Evolutionary conservation across 2,329 filamentous ascomycete species (phyloP), one percentile per base, ranked within the genome.

Genomic region (Periglandula ipomoeae): DNA sequence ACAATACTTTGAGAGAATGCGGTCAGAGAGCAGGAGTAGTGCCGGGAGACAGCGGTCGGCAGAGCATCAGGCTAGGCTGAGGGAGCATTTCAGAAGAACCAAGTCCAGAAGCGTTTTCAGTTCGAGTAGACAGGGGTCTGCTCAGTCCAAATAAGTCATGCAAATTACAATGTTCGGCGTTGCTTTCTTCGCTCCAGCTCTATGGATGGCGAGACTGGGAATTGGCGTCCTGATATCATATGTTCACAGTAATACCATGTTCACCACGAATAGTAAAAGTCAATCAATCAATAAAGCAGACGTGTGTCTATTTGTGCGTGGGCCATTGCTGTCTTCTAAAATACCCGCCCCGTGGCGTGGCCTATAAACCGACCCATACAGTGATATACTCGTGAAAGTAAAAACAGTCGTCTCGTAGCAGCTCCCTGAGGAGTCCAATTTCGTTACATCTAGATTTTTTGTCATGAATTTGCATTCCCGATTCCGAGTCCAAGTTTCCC

Each of bases 261-360:
- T 27, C 13, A 17, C 26, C 22, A 41, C 39, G 15, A n/a, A n/a
- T 30, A 5, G n/a, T 7, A 19, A 27, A 20, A 22, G 24, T 17
- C 11, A 17, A 17, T 13, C 10, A 7, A 13, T 5, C 2, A 2
- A 43, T 43, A 15, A 22, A n/a, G 46, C 47, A 49, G 47, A 35
- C 35, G 26, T 44, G 47, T 52, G 52, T 61, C 52, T 58, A 56
- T 40, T 62, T 59, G 54, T 62, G 59, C 61, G 59, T 62, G 60
- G 55, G 61, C 61, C 38, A 24, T 45, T 48, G 5, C 19, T 26
- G 17, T 49, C 37, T 42, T 15, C 15, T 38, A 27, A 19, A 7
- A 20, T n/a, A 46, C 40, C 22, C 24, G 10, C 4, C 5, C 15
- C 30, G 23, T 45, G 22, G 41, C 40, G 19, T 37, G 23, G 35